Evolutionary conservation across 2,329 filamentous ascomycete species (phyloP).

Genomic region (Bipolaris zeicola): DNA sequence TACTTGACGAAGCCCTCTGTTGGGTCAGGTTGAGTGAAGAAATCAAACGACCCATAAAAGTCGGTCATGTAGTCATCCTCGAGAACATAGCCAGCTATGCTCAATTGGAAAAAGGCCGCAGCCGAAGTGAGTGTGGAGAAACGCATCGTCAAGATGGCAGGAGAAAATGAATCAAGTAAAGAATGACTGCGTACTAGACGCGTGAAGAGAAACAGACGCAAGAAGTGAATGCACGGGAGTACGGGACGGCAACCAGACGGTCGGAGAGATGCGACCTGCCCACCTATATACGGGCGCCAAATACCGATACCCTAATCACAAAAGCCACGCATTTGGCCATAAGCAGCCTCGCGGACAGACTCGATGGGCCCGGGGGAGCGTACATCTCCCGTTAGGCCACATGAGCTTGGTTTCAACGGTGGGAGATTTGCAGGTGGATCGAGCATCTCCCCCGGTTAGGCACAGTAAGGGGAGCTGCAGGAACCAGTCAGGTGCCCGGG

Average conservation of each 20-base stretch:
- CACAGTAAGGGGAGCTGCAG: constrained; percentile 25
- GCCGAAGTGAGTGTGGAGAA: constrained; percentile 44
- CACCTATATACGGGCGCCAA: constrained; percentile 32
- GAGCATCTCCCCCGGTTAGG: constrained; percentile 24
- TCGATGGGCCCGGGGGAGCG: constrained; percentile 16
- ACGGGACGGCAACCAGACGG: constrained; percentile 19
- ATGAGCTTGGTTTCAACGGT: constrained; percentile 31
- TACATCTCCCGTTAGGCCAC: constrained; percentile 21
- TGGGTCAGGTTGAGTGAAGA: constrained; percentile 52
- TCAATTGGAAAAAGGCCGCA: constrained; percentile 41
- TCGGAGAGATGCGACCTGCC: constrained; percentile 19
- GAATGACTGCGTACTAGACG: constrained; percentile 45
- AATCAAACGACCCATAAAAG: constrained; percentile 55
- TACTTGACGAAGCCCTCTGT: constrained; percentile 53
- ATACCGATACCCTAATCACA: constrained; percentile 14
- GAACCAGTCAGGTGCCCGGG: constrained; percentile 22
- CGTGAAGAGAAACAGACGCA: constrained; percentile 26
- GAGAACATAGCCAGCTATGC: constrained; percentile 50
- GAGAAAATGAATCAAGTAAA: constrained; percentile 27
- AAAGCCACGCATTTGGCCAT: constrained; percentile 20
- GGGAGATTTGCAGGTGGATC: constrained; percentile 12
- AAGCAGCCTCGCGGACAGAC: constrained; percentile 11
- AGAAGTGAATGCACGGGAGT: constrained; percentile 6
- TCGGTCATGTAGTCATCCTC: constrained; percentile 50
- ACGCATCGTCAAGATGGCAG: constrained; percentile 42